Conservation (phyloP, 2,329 filamentous ascomycete genomes). For the Pseudopyrenochaeta lycopersici region DNA sequence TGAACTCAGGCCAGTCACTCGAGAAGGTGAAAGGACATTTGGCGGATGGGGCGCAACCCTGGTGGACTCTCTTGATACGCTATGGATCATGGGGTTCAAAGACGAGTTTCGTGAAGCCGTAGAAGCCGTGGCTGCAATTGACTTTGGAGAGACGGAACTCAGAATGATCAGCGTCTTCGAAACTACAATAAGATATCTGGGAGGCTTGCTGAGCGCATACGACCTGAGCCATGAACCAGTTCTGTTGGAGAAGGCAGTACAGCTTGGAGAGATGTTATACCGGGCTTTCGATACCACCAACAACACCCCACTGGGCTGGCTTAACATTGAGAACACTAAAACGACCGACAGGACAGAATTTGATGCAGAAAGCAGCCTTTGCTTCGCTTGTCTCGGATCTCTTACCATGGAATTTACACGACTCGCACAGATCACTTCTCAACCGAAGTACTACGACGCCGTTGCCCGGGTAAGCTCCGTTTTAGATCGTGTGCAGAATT, state of each 20-base stretch:
- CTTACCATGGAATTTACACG: conserved; percentile 53
- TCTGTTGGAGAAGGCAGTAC: conserved; percentile 48
- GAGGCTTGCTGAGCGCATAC: conserved; percentile 49
- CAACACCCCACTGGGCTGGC: conserved; percentile 55
- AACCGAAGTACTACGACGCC: conserved; percentile 49
- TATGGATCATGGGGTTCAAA: conserved; percentile 60
- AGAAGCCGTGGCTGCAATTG: conserved; percentile 54
- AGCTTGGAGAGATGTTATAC: conserved; percentile 55
- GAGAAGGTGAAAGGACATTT: conserved; percentile 51
- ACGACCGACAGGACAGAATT: conserved; percentile 32
- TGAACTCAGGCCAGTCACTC: conserved; percentile 55
- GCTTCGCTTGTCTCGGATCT: conserved; percentile 58
- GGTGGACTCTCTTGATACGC: conserved; percentile 57
- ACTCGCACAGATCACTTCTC: conserved; percentile 46
- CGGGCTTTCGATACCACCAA: conserved; percentile 58
- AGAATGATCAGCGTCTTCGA: conserved; percentile 61
- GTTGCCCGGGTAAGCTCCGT: conserved; percentile 44
- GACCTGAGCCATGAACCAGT: conserved; percentile 47
- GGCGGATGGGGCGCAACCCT: conserved; percentile 60
- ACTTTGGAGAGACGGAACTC: conserved; percentile 52
- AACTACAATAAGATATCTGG: conserved; percentile 57
- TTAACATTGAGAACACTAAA: conserved; percentile 50
- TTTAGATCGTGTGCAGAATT: conserved; percentile 41
- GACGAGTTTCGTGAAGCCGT: conserved; percentile 59
- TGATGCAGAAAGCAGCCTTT: conserved; percentile 50